Conservation (phyloP, 176 grass and related monocot species). For the Eleusine coracana region DNA sequence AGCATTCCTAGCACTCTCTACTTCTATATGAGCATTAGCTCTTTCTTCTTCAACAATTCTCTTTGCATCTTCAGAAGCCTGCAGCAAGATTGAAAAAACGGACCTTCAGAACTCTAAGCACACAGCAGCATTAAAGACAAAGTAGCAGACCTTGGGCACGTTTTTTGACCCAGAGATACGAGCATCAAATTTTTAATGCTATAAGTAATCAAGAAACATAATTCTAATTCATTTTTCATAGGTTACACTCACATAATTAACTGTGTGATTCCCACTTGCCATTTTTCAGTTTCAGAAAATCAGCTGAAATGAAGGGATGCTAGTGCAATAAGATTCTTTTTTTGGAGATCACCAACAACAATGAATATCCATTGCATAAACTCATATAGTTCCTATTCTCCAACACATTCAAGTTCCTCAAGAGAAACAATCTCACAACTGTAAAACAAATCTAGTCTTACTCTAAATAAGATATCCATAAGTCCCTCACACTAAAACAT, state of each 20-base stretch:
- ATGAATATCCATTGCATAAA: background rate
- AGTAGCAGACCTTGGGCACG: background rate
- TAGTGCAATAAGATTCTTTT: background rate
- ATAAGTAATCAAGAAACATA: background rate
- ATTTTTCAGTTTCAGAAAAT: constrained; percentile 5
- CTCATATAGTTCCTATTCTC: background rate
- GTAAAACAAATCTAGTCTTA: background rate
- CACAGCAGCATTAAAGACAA: constrained; percentile 2
- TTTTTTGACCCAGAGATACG: background rate
- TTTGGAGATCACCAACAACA: background rate
- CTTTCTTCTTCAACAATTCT: constrained; percentile 92
- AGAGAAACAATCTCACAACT: background rate
- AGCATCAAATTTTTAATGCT: background rate
- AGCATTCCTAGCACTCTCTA: constrained; percentile 67
- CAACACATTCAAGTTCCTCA: background rate
- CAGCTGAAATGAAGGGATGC: constrained; percentile 12
- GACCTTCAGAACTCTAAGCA: constrained; percentile 19
- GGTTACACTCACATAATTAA: background rate
- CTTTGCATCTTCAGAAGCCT: constrained; percentile 95
- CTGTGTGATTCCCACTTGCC: background rate
- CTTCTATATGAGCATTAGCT: constrained; percentile 65
- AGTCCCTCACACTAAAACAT: background rate
- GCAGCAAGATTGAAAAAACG: constrained; percentile 31
- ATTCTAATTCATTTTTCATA: background rate
- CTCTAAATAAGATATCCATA: background rate